phyloP scores from a whole-genome alignment of 2,329 filamentous ascomycete species.

The Didymella glomerata region DNA sequence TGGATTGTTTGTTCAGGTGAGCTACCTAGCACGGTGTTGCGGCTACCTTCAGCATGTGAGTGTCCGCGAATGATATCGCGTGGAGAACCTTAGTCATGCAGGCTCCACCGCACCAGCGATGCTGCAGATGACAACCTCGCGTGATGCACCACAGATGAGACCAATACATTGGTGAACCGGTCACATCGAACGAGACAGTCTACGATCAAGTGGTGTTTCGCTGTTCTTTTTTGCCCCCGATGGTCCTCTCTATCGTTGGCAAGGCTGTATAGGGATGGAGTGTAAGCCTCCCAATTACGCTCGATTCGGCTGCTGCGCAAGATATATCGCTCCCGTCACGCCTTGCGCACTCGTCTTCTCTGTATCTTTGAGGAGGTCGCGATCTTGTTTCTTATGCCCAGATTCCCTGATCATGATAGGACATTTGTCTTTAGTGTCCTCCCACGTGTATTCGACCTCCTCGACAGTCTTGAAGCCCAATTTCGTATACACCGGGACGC shows the following conservation, averaged over 20 bases:
- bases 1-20: constrained; percentile 35
- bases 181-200: neutral
- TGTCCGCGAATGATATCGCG: constrained; percentile 34
- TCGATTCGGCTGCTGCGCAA: no score
- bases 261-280: no score
- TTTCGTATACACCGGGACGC: neutral
- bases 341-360: neutral
- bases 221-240: no score
- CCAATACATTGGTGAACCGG: neutral
- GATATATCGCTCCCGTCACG: no score
- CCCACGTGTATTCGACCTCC: neutral
- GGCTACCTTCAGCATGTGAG: constrained; percentile 39
- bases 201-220: neutral
- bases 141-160: constrained; percentile 8
- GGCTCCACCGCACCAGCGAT: neutral
- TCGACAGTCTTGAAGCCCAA: neutral
- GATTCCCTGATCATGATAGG: neutral
- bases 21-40: constrained; percentile 20
- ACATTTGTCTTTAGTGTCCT: neutral
- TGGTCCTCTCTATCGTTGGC: no score
- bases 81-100: constrained; percentile 15
- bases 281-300: neutral
- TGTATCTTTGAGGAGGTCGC: no score
- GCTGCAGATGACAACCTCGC: constrained; percentile 27
- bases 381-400: neutral